Base-by-base conservation (phyloP, 352 stramenopile genomes). In the Hyaloperonospora brassicae region DNA sequence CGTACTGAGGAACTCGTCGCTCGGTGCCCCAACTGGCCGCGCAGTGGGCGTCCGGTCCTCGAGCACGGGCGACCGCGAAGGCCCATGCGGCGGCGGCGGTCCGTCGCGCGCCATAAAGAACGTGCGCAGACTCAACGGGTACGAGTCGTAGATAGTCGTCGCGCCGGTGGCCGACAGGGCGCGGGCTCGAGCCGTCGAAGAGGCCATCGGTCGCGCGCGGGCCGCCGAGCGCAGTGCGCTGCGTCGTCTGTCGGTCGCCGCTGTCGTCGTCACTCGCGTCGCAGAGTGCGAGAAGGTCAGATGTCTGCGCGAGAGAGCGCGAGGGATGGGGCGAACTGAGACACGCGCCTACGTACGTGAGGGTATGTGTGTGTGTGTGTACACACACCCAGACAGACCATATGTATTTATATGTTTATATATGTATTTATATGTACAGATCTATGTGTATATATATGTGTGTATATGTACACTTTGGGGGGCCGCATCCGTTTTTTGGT, bases 61-160 rank as follows among this genome's bases (percentile, higher is more conserved):
- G 34, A 48, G 39, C 22, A 53, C 39, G 49, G 70, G 64, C 14
- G 53, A 57, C 0, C 59, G 36, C 5, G 75, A 58, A 25, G 64
- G 71, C 44, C 54, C 57, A 42, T 76, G 60, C 40, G 72, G 62
- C 52, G 60, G 50, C 34, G 55, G 27, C 7, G 27, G 27, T 3
- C 27, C 27, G 27, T 31, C 27, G 27, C 7, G 27, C 12, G 59
- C 55, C 0, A 50, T 44, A 12, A 62, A 50, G 45, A 70, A 62
- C 1, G 52, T 62, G 58, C 68, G 70, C 36, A 73, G 62, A 45
- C 65, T 76, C 12, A 87, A 69, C 61, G 77, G 73, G 52, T 85
- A 87, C 66, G 69, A 74, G 46, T 83, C 77, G 68, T 87, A 87
- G 60, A 87, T 77, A 45, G 77, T 79, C 41, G 39, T 31, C 27